Conservation (phyloP, 345 rosid genomes). For the Arabidopsis thaliana region DNA sequence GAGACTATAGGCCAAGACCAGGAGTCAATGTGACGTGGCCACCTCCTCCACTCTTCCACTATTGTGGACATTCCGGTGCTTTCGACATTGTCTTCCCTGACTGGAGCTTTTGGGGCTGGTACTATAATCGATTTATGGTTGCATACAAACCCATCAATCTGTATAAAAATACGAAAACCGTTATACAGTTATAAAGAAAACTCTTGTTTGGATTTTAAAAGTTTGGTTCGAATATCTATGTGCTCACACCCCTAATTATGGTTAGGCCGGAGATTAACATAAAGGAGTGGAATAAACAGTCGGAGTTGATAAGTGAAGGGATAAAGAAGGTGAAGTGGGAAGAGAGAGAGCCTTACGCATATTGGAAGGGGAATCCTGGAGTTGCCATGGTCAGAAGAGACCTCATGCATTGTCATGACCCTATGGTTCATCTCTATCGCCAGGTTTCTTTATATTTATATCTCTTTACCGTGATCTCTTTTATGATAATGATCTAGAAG, state of each 20-base stretch:
- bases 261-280: constrained; percentile 66
- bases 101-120: constrained; percentile 87
- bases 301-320: constrained; percentile 49
- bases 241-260: background rate
- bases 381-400: constrained; percentile 50
- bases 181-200: too few species aligned
- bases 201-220: too few species aligned
- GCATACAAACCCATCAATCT: background rate
- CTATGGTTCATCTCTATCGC: constrained; percentile 45
- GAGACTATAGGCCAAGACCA: constrained; percentile 32
- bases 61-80: constrained; percentile 50
- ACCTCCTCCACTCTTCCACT: constrained; percentile 67
- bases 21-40: constrained; percentile 46
- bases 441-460: constrained; percentile 44
- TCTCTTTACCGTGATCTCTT: background rate
- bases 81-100: constrained; percentile 63
- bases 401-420: constrained; percentile 58
- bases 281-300: constrained; percentile 56
- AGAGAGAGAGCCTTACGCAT: constrained; percentile 62
- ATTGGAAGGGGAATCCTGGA: constrained; percentile 63
- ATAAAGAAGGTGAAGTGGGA: constrained; percentile 54
- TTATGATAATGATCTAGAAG: background rate
- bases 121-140: constrained; percentile 24
- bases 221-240: background rate
- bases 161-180: too few species aligned